phyloP scores from a whole-genome alignment of 371 early-diverging fungal genomes.

The Synchytrium microbalum region DNA sequence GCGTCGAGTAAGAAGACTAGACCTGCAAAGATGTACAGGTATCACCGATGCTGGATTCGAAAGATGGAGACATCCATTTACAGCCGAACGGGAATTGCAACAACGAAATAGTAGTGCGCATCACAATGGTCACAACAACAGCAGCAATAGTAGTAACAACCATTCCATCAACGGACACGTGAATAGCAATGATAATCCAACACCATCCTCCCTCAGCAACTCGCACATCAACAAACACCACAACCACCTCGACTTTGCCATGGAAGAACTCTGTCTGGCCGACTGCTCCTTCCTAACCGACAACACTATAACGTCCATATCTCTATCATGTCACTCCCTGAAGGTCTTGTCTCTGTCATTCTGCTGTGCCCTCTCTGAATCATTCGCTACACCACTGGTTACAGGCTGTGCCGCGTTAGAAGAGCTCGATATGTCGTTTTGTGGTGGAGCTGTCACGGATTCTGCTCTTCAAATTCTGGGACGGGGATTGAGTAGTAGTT shows the following conservation, averaged over 20 bases:
- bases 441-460: slow-evolving; percentile 71
- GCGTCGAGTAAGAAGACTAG: slow-evolving; percentile 44
- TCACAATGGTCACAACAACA: neutral
- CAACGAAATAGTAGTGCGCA: neutral
- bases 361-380: slow-evolving; percentile 71
- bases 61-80: slow-evolving; percentile 32
- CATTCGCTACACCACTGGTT: slow-evolving; percentile 42
- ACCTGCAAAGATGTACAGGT: slow-evolving; percentile 71
- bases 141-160: neutral
- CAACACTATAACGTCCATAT: slow-evolving; percentile 47
- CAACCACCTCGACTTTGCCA: slow-evolving; percentile 15
- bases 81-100: neutral
- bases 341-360: slow-evolving; percentile 56
- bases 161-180: neutral
- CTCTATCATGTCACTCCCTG: slow-evolving; percentile 48
- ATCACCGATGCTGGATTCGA: slow-evolving; percentile 61
- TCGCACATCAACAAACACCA: slow-evolving; percentile 3
- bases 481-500: slow-evolving; percentile 11
- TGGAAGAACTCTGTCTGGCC: slow-evolving; percentile 51
- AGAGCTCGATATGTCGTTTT: slow-evolving; percentile 60
- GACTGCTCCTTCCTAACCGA: slow-evolving; percentile 78
- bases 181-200: neutral
- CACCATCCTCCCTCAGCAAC: neutral
- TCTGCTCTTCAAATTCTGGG: slow-evolving; percentile 39
- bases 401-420: slow-evolving; percentile 36